phyloP scores from a whole-genome alignment of 2,329 filamentous ascomycete species.

The Scleromitrula shiraiana region DNA sequence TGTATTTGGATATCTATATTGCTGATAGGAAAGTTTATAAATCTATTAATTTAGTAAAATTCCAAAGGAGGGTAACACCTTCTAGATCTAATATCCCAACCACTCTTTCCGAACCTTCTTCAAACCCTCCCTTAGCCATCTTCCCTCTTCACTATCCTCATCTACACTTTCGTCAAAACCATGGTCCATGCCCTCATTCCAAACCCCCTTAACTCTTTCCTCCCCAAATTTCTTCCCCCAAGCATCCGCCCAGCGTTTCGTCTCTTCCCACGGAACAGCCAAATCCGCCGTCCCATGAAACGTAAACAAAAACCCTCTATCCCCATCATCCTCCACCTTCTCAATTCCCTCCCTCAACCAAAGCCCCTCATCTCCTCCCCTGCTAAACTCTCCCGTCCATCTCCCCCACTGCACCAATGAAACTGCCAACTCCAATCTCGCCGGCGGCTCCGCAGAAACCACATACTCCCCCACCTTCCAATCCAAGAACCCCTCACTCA shows the following conservation, averaged over 20 bases:
- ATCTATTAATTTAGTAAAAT: too few relatives aligned
- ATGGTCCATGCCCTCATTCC: not conserved
- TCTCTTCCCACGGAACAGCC: not conserved
- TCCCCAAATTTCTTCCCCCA: not conserved
- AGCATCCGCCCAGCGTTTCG: not conserved
- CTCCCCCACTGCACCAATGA: not conserved
- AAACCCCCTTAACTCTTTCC: not conserved
- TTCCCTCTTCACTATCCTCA: not conserved
- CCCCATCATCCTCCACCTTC: not conserved
- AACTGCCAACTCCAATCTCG: not conserved
- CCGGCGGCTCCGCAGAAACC: not conserved
- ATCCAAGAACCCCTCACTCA: not conserved
- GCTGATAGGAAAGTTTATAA: too few relatives aligned
- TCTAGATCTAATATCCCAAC: not conserved
- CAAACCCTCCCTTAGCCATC: not conserved
- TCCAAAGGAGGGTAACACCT: too few relatives aligned
- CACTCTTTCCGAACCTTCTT: not conserved
- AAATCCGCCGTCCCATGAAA: not conserved
- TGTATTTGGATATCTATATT: too few relatives aligned
- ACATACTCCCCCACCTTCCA: not conserved
- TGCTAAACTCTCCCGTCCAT: not conserved
- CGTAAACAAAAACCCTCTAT: not conserved
- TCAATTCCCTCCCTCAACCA: not conserved
- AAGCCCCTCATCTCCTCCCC: not conserved
- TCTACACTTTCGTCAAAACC: not conserved